Base-by-base conservation (phyloP, 345 rosid genomes). In the Acer saccharum region DNA sequence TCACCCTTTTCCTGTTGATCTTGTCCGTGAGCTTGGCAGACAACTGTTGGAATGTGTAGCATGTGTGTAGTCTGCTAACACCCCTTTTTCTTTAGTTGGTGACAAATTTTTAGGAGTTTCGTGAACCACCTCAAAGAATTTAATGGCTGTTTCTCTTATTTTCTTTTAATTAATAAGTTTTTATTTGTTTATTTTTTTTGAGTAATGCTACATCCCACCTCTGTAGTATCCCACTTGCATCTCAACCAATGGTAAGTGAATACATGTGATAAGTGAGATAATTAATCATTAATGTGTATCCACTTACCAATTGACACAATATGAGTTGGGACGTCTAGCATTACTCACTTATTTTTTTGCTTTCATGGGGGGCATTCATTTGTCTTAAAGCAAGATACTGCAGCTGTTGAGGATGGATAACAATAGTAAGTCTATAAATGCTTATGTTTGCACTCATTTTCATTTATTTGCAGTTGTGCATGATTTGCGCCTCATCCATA, bases 31-130 rank as follows among this genome's bases (percentile, higher is more conserved):
- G 74, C 90, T 91, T 80, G 93, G 95, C 82, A 85, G 91, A 76
- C 93, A 91, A 82, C 84, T 91, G 69, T 89, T 89, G 90, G 95
- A 91, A 80, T 91, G 90, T 81, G 90, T 89, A 84, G 95, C 95
- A 89, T 91, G 93, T 88, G 80, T 81, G 92, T 85, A 71, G 55
- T 73, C 58, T 83, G 74, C 75, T 39, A 69, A 76, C 77, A 75
- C 73, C 78, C 64, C 27, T 79, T 84, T 71, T 72, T 54, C 27
- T 20, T 7, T 57, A 48, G 66, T 58, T 43, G 63, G 71, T 35
- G 20, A 58, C 73, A 73, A 74, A 43, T 43, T 58, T 78, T 68
- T 44, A 43, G 13, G 69, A 70, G 48, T 81, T 84, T 23, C 80
- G 43, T 72, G 75, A 39, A 63, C 58, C 54, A 13, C 25, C 57